Evolutionary conservation across 371 early-diverging fungal genomes (phyloP), one percentile per base, ranked within the genome.

Genomic region (Nosema bombycis): DNA sequence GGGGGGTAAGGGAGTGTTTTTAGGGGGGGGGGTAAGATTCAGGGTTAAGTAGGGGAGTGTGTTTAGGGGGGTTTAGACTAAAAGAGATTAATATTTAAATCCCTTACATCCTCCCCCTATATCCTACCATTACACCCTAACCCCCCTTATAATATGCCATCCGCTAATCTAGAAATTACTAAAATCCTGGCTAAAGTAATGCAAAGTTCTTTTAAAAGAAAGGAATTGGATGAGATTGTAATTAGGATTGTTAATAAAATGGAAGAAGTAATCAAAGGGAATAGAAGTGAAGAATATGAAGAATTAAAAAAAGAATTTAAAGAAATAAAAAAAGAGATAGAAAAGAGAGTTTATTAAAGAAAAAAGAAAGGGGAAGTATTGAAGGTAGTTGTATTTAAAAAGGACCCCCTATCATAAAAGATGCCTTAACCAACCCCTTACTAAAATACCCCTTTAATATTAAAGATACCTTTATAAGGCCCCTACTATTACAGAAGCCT

Each of bases 171-270:
- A 15, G 78, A 82, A 38, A 55, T 82, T 26, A 73, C 77, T 12
- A 82, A 82, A 73, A 75, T 82, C 0, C 63, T 82, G 10, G 75
- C 71, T 3, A 82, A 82, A 61, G 37, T 66, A 15, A 82, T 78
- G 78, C 70, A 82, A 30, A 73, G 37, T 28, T 78, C 75, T 60
- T 78, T 72, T 26, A 78, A 75, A 70, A 74, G 67, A 32, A 82
- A 82, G 56, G 69, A 77, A 57, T 34, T 82, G 1, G 14, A 66
- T 21, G 78, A 82, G 28, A 56, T 56, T 12, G 21, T 82, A 6
- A n/a, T 54, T 14, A 54, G 21, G 10, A 14, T 54, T 54, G 54
- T 54, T 14, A 54, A 54, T 54, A 54, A 54, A 54, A 14, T 54
- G 10, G 21, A 10, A 54, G 21, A 54, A 14, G 54, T 54, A 54